Percentiles rank a stretch among this genome's conserved stretches.
Evolutionary conservation across 2,329 filamentous ascomycete species (phyloP).

Genomic region (Xylaria digitata): DNA sequence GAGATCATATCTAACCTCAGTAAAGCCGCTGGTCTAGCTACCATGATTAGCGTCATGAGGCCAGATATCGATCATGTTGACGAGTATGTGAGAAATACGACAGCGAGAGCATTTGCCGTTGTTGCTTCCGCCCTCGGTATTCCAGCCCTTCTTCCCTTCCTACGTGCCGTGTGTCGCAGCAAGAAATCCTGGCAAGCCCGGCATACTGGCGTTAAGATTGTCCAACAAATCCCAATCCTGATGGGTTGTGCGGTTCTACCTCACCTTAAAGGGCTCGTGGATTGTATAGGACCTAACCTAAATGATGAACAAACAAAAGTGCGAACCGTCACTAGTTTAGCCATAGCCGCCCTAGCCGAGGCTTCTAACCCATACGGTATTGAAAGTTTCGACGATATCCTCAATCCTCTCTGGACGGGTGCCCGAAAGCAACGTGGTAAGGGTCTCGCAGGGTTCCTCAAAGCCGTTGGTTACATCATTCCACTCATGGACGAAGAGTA

Average conservation of each 20-base stretch:
- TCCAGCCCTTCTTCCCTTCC: constrained; percentile 91
- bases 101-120: constrained; percentile 94
- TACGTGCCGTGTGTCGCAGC: constrained; percentile 94
- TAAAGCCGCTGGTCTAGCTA: constrained; percentile 95
- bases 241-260: constrained; percentile 98
- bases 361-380: constrained; percentile 99
- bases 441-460: constrained; percentile 92
- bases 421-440: constrained; percentile 97
- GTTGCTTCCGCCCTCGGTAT: constrained; percentile 97
- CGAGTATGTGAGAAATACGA: constrained; percentile 98
- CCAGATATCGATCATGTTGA: constrained; percentile 99
- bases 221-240: constrained; percentile 97
- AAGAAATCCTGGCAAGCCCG: constrained; percentile 99
- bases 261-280: constrained; percentile 93
- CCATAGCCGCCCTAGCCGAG: constrained; percentile 93
- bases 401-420: constrained; percentile 97
- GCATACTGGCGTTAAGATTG: constrained; percentile 98
- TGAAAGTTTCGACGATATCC: constrained; percentile 96
- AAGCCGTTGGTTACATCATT: constrained; percentile 98
- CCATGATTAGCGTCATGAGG: constrained; percentile 99
- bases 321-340: constrained; percentile 92
- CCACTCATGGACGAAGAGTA: constrained; percentile 99
- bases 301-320: constrained; percentile 99
- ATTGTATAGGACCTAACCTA: constrained; percentile 94
- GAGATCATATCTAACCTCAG: constrained; percentile 98